Conservation (phyloP, 2,329 filamentous ascomycete species). For the Fusarium pseudocircinatum region DNA sequence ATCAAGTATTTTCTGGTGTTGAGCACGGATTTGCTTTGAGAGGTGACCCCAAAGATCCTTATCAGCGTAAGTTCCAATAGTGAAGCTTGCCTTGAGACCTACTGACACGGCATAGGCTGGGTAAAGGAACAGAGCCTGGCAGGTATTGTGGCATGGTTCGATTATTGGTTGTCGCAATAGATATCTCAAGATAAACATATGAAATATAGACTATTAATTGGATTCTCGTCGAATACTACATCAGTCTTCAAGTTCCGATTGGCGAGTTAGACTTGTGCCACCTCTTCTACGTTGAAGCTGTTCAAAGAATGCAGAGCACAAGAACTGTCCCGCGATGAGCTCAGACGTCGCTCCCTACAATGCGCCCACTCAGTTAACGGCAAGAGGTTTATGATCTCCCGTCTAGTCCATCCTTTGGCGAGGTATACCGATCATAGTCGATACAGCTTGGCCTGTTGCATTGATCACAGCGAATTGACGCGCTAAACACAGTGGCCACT, state of each 20-base stretch:
- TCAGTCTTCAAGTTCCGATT: not conserved
- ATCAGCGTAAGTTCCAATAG: not conserved
- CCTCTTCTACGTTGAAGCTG: not conserved
- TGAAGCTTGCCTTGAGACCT: not conserved
- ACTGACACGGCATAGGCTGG: not conserved
- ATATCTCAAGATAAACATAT: too few species aligned
- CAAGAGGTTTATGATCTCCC: not conserved
- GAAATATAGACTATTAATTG: too few species aligned
- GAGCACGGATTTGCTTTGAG: conserved; percentile 3
- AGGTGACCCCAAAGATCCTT: not conserved
- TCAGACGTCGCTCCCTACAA: not conserved
- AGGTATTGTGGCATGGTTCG: conserved; percentile 2
- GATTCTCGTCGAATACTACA: not conserved
- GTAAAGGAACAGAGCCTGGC: conserved; percentile 2
- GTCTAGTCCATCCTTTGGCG: not conserved
- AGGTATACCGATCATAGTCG: not conserved
- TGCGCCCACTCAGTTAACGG: too few species aligned
- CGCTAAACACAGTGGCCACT: not conserved
- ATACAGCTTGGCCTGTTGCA: not conserved
- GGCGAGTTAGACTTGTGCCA: not conserved
- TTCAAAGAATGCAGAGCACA: not conserved
- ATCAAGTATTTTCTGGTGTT: conserved; percentile 1
- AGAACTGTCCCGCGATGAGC: not conserved
- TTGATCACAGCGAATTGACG: not conserved
- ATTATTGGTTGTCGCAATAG: conserved; percentile 3